These are phyloP conservation scores for Shiraia sp. DNA, from an alignment of 2,329 filamentous ascomycete species.

Conservation along the genomic window DNA sequence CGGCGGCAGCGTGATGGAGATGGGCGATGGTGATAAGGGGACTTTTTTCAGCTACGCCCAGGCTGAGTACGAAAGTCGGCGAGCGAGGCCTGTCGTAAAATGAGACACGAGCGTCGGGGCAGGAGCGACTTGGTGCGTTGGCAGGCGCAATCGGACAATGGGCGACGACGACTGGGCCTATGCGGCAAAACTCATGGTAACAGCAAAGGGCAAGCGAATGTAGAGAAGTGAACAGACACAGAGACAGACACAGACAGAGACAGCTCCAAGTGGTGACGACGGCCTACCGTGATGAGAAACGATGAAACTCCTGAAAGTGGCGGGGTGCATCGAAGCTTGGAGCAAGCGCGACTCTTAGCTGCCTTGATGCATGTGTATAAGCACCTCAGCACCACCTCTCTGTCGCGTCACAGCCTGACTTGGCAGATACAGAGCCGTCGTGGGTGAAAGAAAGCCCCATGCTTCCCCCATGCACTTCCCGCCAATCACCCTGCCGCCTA, in stretches of 20 bases:
- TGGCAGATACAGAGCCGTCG: too few species aligned
- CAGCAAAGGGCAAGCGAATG: slow-evolving; percentile 10
- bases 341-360: slow-evolving; percentile 10
- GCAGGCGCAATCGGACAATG: slow-evolving; percentile 5
- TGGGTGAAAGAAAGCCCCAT: too few species aligned
- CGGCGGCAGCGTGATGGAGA: too few species aligned
- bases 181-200: neutral
- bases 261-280: neutral
- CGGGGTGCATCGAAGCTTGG: slow-evolving; percentile 8
- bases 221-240: slow-evolving; percentile 6
- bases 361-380: slow-evolving; percentile 1
- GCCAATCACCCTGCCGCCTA: too few species aligned
- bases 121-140: slow-evolving; percentile 10
- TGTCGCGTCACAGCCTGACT: too few species aligned
- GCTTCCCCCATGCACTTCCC: too few species aligned
- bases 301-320: slow-evolving; percentile 7
- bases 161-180: too few species aligned
- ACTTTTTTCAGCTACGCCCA: slow-evolving; percentile 2
- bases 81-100: slow-evolving; percentile 9
- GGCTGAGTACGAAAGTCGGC: neutral
- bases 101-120: slow-evolving; percentile 10
- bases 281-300: slow-evolving; percentile 1
- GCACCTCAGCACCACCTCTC: neutral
- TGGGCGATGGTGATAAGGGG: too few species aligned
- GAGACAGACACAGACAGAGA: neutral